Evolutionary conservation across 805 yeast genomes (phyloP), one percentile per base, ranked within the genome.

Genomic region (Sugiyamaella floridensis): DNA sequence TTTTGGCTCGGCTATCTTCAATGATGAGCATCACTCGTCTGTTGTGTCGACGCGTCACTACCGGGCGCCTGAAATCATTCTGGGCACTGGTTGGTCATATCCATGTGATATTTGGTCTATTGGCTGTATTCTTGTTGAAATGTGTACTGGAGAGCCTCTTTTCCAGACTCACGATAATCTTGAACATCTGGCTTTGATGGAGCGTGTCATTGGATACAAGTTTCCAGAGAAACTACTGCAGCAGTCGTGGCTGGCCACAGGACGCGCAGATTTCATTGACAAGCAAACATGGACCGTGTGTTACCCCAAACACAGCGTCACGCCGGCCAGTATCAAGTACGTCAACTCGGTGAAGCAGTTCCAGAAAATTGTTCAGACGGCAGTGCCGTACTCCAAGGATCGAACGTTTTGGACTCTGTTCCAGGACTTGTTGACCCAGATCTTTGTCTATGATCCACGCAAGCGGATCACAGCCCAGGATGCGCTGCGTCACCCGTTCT

Each of bases 31-130:
- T 66, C 99, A 93, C 73, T 83, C 95, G 2, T 81, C 86, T 18
- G 82, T 93, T 14, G 96, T 93, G 10, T 87, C 96, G 7, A 93
- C 99, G 1, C 76, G 99, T 48, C 99, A 93, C 68, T 93, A 93
- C 68, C 74, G 99, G 50, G 99, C 99, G 0, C 99, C 99, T 0
- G 99, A 93, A 67, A 89, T 93, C 57, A 89, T 92, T 1, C 71
- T 93, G 29, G 97, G 97, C 1, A 76, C 80, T n/a, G 97, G 97
- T 16, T 93, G 99, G 98, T 86, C 96, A 7, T 89, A 79, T 61
- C 95, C 97, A 0, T 92, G 98, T 67, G 99, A 93, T 67, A 74
- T 92, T 72, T 93, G 99, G 99, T 87, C 96, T 1, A 76, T 93
- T 44, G 99, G 97, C 0, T 92, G 98, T 67, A 88, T 93, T 14